Evolutionary conservation across 441 rosid species (phyloP), one percentile per base, ranked within the genome.

Genomic region (Corymbia citriodora): DNA sequence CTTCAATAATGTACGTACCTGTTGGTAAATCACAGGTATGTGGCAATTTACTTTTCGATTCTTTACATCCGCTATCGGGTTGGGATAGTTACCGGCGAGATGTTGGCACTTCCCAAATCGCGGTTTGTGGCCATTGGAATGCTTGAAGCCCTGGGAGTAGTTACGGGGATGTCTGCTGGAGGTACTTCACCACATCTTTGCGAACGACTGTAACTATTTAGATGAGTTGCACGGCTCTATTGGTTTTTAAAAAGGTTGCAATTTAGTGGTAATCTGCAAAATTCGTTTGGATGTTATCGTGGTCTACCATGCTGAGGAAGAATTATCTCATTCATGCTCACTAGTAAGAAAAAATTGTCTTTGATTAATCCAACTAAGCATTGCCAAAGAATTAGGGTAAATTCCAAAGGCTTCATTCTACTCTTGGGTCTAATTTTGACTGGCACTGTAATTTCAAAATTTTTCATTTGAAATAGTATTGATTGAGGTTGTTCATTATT

Each of bases 111-210:
- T 63, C 98, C 98, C 7, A 97, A 97, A 91, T 94, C 92, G 91
- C 95, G 97, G 88, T 97, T 96, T 70, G 91, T 94, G 53, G 94
- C 93, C 89, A 95, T 96, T 89, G 99, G 99, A 55, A 63, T 95
- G 87, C 92, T 97, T 2, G 99, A 96, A 93, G 99, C 99, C 87
- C 93, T 97, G 65, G 98, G 97, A 45, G 94, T 95, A 55, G 99
- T 96, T 23, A 89, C 96, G 87, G 99, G 99, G 88, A 97, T 97
- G 99, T 93, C 98, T 90, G 93, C 99, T 86, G 99, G 97, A 90
- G 99, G 98, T 97, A 93, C 89, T 9, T 29, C 16, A 2, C 6
- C 31, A 40, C 74, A 79, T 40, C 40, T 63, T 45, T 29, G 31
- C 23, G n/a, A 40, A 45, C 3, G 14, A 45, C 85, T 79, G 10